Base-by-base conservation (phyloP, 2,329 filamentous ascomycete species). In the Microdochium bolleyi region DNA sequence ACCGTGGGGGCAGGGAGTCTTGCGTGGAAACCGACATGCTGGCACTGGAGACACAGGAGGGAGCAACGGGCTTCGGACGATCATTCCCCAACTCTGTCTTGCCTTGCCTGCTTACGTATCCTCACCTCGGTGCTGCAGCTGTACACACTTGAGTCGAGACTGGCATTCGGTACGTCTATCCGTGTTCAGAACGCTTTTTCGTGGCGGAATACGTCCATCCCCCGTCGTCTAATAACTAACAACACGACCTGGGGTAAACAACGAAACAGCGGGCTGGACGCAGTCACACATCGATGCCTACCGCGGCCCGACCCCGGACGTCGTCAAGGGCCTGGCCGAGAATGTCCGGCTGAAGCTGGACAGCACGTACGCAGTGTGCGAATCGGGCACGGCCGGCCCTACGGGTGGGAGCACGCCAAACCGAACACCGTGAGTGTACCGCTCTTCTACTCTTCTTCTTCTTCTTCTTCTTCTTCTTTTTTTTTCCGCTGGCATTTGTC, bases 311-410 rank as follows among this genome's bases (percentile, higher is more conserved):
- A 84, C 79, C 1, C 73, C 79, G 0, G 73, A 75, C 1, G 72
- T 85, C 51, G 82, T 85, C 2, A 67, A 70, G 1, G 77, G 74
- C 0, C 61, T 86, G 8, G 83, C 82, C 0, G 71, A 73, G 41
- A 75, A 83, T 58, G 77, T 82, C 25, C 67, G 82, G n/a, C 66
- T 61, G n/a, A 78, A 73, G 48, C 64, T 85, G 24, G 70, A 71
- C 7, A 75, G 73, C 53, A 83, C 79, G 19, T 85, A 84, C 61
- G 75, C 76, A 9, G 61, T 85, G 8, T 73, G 71, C 52, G 81
- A 85, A 70, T 80, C 76, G 51, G 83, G 83, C 1, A 85, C 82
- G 2, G 83, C 82, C n/a, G 83, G 83, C 1, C 83, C 83, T 9
- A 83, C 78, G 1, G 80, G 78, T 13, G 82, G 82, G 0, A 67